Percentiles rank a stretch among this genome's conserved stretches.
phyloP scores from a whole-genome alignment of 805 yeast genomes.

The Yamadazyma kitorensis region DNA sequence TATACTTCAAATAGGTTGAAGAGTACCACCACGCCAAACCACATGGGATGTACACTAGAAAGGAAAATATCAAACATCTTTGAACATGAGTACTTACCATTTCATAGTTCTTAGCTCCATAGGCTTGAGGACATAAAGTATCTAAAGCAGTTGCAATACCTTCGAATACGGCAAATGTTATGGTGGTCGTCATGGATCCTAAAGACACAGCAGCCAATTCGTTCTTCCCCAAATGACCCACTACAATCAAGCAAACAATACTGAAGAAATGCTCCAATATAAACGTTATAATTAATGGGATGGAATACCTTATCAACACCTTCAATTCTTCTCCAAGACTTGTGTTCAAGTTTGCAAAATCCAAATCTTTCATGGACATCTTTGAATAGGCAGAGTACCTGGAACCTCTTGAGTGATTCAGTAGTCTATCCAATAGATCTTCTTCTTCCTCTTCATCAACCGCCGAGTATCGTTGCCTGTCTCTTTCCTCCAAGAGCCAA shows the following conservation, averaged over 20 bases:
- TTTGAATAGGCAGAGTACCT: conserved; percentile 5
- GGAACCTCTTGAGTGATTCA: conserved; percentile 11
- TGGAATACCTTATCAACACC: conserved; percentile 29
- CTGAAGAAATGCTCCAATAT: conserved; percentile 43
- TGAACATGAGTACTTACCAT: conserved; percentile 38
- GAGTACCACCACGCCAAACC: conserved; percentile 42
- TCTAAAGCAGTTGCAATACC: conserved; percentile 47
- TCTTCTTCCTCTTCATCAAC: conserved; percentile 16
- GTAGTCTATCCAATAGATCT: conserved; percentile 10
- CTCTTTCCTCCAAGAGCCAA: conserved; percentile 44
- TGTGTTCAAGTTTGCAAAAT: conserved; percentile 31
- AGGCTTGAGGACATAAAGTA: conserved; percentile 45
- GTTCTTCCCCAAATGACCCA: conserved; percentile 43
- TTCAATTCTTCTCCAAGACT: conserved; percentile 23
- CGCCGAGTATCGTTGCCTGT: conserved; percentile 29
- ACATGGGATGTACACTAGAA: conserved; percentile 36
- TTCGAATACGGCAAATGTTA: conserved; percentile 43
- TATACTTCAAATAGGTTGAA: conserved; percentile 21
- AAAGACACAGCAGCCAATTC: conserved; percentile 46
- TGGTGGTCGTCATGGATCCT: conserved; percentile 44
- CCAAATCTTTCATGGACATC: conserved; percentile 18
- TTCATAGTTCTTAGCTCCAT: conserved; percentile 41
- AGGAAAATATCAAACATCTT: conserved; percentile 33
- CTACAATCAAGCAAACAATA: conserved; percentile 41
- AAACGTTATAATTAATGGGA: conserved; percentile 42